phyloP scores from a whole-genome alignment of 1,139 yeast species.

The Kodamaea plutei region DNA sequence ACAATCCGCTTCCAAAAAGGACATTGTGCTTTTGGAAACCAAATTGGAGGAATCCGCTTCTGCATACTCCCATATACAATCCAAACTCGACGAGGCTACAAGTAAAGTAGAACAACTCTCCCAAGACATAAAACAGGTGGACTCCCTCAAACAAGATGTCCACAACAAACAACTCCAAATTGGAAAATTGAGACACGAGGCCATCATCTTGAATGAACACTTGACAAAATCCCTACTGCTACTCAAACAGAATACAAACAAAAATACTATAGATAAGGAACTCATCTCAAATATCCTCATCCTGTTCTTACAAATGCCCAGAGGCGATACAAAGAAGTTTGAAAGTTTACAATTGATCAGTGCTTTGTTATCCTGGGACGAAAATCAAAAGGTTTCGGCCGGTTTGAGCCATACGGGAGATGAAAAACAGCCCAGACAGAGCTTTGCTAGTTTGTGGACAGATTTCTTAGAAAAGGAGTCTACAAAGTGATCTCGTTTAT shows the following conservation, averaged over 20 bases:
- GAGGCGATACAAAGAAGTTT: constrained; percentile 92
- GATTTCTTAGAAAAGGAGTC: constrained; percentile 82
- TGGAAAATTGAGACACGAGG: constrained; percentile 92
- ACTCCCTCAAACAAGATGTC: constrained; percentile 29
- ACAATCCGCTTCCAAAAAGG: neutral
- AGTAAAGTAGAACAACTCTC: constrained; percentile 14
- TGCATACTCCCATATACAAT: neutral
- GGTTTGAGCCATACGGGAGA: constrained; percentile 55
- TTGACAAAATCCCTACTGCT: constrained; percentile 79
- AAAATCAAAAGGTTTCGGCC: constrained; percentile 73
- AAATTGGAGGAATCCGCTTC: constrained; percentile 5
- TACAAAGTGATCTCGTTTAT: constrained; percentile 7
- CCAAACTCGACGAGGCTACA: constrained; percentile 2
- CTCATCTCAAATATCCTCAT: constrained; percentile 80
- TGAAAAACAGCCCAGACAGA: constrained; percentile 44
- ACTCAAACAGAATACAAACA: constrained; percentile 66
- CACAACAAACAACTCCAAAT: constrained; percentile 76
- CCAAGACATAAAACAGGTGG: constrained; percentile 19
- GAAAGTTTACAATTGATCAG: constrained; percentile 85
- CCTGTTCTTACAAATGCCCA: constrained; percentile 79
- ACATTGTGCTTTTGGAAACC: neutral
- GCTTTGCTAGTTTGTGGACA: constrained; percentile 85
- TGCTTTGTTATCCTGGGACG: constrained; percentile 85
- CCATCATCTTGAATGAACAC: constrained; percentile 92
- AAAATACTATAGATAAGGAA: constrained; percentile 77